phyloP scores from a whole-genome alignment of 805 yeast species.

The Hanseniaspora taiwanica region DNA sequence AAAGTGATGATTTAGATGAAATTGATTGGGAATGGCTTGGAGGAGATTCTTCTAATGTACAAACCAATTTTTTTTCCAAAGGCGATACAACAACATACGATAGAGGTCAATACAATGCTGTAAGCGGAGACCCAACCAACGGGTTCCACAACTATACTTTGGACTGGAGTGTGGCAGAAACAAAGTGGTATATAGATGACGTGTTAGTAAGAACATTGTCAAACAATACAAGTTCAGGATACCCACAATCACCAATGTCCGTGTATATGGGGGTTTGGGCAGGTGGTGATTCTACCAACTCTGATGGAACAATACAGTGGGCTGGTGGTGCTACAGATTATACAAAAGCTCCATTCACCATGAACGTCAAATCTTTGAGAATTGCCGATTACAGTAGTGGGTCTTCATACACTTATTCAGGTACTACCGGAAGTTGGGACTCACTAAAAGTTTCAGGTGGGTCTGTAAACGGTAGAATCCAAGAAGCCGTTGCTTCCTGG shows the following conservation, averaged over 20 bases:
- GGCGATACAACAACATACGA: conserved; percentile 69
- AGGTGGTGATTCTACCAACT: conserved; percentile 60
- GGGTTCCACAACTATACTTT: conserved; percentile 65
- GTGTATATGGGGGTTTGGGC: conserved; percentile 65
- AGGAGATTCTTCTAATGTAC: conserved; percentile 59
- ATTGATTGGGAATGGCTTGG: conserved; percentile 85
- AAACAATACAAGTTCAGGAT: conserved; percentile 48
- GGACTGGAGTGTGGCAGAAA: conserved; percentile 62
- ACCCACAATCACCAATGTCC: conserved; percentile 86
- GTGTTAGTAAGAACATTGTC: conserved; percentile 46
- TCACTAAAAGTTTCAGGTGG: conserved; percentile 49
- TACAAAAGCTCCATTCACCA: conserved; percentile 50
- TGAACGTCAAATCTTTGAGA: conserved; percentile 44
- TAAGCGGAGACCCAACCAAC: conserved; percentile 37
- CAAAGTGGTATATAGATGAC: conserved; percentile 69
- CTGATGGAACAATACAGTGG: conserved; percentile 65
- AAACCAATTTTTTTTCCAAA: conserved; percentile 69
- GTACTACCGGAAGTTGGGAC: conserved; percentile 42
- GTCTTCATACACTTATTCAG: conserved; percentile 39
- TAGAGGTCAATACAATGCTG: conserved; percentile 61
- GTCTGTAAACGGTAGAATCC: conserved; percentile 43
- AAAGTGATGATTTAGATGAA: conserved; percentile 79
- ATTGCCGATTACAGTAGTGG: conserved; percentile 68
- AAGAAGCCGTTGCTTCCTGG: conserved; percentile 14
- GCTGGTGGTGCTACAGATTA: conserved; percentile 69